These are phyloP conservation scores for Alternaria gaisen DNA, from an alignment of 2,329 filamentous ascomycete species.

Conservation along the genomic window DNA sequence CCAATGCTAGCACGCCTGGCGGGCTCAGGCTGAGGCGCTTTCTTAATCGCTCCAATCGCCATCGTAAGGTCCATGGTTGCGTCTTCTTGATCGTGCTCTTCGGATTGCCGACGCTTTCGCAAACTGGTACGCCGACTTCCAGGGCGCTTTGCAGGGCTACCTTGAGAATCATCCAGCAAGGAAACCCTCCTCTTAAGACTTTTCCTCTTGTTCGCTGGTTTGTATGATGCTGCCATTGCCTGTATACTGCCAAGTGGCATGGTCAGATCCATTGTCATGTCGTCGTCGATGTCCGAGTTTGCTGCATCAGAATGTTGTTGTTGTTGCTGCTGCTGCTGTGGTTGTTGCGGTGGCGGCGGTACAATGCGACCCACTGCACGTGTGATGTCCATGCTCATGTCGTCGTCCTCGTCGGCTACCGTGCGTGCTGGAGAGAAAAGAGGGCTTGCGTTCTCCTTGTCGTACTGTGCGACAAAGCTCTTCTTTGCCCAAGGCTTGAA, in stretches of 20 bases:
- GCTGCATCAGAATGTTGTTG: constrained; percentile 35
- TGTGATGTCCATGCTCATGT: constrained; percentile 96
- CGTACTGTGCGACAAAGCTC: constrained; percentile 48
- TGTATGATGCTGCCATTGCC: constrained; percentile 34
- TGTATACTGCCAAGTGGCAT: constrained; percentile 63
- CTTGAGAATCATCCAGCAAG: constrained; percentile 47
- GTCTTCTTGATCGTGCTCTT: constrained; percentile 51
- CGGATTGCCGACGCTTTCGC: constrained; percentile 50
- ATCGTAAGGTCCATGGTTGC: constrained; percentile 53
- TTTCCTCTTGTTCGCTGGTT: constrained; percentile 41
- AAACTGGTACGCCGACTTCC: constrained; percentile 48
- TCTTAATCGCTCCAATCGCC: constrained; percentile 50
- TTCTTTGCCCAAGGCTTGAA: constrained; percentile 78
- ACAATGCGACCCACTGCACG: constrained; percentile 82
- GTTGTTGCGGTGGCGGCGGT: constrained; percentile 56
- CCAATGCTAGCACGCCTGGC: constrained; percentile 37
- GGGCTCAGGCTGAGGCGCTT: constrained; percentile 14
- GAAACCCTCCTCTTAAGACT: constrained; percentile 57
- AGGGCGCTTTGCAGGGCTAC: constrained; percentile 49
- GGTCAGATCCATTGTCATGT: constrained; percentile 66
- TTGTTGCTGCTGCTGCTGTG: constrained; percentile 38
- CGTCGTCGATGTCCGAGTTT: constrained; percentile 54
- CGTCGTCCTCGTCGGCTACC: constrained; percentile 59
- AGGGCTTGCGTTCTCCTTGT: constrained; percentile 60
- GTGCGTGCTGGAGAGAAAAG: constrained; percentile 59